Evolutionary conservation across 257 asterid genomes (phyloP).

Genomic region (Nicotiana benthamiana): DNA sequence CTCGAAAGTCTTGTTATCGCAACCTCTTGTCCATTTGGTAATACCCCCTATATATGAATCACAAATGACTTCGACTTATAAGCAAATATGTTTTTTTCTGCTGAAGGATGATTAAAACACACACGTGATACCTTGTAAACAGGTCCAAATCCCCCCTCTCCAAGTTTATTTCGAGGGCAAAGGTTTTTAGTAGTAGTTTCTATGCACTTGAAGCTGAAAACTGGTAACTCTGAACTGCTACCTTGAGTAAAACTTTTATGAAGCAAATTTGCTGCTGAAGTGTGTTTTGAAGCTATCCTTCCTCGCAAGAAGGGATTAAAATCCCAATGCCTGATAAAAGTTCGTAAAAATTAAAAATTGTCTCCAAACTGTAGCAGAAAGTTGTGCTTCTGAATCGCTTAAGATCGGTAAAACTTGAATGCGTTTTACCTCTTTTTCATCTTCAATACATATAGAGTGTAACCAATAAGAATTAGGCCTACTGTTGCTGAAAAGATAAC

Average conservation of each 20-base stretch:
- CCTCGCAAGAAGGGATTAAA: background rate
- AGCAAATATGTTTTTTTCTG: background rate
- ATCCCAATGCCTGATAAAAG: background rate
- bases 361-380: background rate
- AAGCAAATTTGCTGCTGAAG: background rate
- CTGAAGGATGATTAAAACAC: background rate
- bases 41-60: background rate
- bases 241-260: background rate
- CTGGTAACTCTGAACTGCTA: conserved; percentile 6
- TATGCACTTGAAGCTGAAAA: conserved; percentile 5
- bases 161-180: background rate
- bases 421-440: background rate
- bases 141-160: conserved; percentile 13
- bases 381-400: background rate
- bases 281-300: background rate
- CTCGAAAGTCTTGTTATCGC: conserved; percentile 9
- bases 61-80: background rate
- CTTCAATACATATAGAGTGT: background rate
- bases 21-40: conserved; percentile 8
- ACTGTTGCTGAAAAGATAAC: background rate
- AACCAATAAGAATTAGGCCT: background rate
- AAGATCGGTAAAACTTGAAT: background rate
- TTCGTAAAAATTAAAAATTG: background rate
- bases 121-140: conserved; percentile 6
- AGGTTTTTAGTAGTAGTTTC: background rate